Conservation (phyloP, 139 green algal genomes). For the Zygnema circumcarinatum region DNA sequence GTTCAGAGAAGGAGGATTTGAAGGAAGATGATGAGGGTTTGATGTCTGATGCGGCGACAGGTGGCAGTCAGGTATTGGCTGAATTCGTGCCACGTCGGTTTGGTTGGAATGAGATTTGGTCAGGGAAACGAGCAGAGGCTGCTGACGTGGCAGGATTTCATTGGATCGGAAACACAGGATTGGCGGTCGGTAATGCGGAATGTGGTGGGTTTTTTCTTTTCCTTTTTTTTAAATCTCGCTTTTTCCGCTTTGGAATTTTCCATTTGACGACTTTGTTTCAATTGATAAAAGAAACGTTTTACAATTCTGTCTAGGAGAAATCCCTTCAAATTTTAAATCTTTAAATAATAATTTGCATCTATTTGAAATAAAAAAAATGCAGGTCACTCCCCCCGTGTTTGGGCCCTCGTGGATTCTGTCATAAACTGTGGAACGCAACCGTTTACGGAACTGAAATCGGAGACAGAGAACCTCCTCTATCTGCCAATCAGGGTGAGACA, state of each 20-base stretch:
- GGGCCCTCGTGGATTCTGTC: conserved; percentile 73
- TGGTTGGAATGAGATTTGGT: not conserved
- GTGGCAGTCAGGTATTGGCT: not conserved
- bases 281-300: too few relatives aligned
- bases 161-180: conserved; percentile 46
- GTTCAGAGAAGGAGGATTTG: conserved; percentile 9
- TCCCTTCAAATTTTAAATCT: too few relatives aligned
- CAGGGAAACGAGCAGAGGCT: not conserved
- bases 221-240: too few relatives aligned
- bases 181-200: conserved; percentile 33
- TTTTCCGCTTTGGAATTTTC: too few relatives aligned
- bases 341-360: too few relatives aligned
- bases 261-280: too few relatives aligned
- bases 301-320: too few relatives aligned
- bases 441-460: conserved; percentile 34
- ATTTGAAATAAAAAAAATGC: not conserved
- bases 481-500: conserved; percentile 15
- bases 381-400: conserved; percentile 56
- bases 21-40: not conserved
- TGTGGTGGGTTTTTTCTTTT: not conserved
- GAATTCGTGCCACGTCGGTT: not conserved
- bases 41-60: not conserved
- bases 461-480: conserved; percentile 12
- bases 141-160: conserved; percentile 40
- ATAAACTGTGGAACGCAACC: conserved; percentile 62